Evolutionary conservation across 768 basidiomycete species (phyloP), one percentile per base, ranked within the genome.

Genomic region (Punctularia strigosozonata): DNA sequence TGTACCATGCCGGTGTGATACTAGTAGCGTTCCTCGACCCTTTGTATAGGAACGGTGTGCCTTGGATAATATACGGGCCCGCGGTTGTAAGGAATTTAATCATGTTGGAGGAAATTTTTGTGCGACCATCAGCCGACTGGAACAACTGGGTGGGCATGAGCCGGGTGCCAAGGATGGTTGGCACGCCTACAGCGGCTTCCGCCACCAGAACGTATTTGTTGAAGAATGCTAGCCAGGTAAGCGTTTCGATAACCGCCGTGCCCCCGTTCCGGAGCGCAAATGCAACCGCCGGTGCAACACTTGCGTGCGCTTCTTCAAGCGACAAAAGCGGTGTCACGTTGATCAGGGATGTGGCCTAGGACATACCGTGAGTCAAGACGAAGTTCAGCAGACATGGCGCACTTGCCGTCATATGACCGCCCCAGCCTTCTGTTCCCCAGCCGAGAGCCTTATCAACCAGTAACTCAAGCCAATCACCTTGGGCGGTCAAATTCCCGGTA

Each of bases 251-350:
- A 10, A 52, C 38, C 14, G 47, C 52, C 4, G 52, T 50, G 8
- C 60, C 61, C 24, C 51, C 51, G 17, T 56, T 54, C 4, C 50
- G 40, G 1, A 42, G 21, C n/a, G 50, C 51, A 41, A 52, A 60
- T 38, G 57, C 54, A 7, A 50, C 37, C 13, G 57, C 46, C 4
- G 41, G 35, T 38, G 51, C 54, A 57, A 71, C 57, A 23, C 70
- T 70, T 21, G 31, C 47, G 15, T 54, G 48, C 1, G 70, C 68
- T 5, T 63, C 60, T 1, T 50, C 55, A 24, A 53, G 49, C 23
- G 45, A 53, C 1, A 67, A 46, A 14, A 57, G 58, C 6, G 71
- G 71, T 39, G 65, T 73, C n/a, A 73, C 57, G 38, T 68, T 54
- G 26, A 58, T 51, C 6, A 61, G 21, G 6, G 41, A 43, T 2